Evolutionary conservation across 2,329 filamentous ascomycete genomes (phyloP), one percentile per base, ranked within the genome.

Genomic region (Rutstroemia sp.): DNA sequence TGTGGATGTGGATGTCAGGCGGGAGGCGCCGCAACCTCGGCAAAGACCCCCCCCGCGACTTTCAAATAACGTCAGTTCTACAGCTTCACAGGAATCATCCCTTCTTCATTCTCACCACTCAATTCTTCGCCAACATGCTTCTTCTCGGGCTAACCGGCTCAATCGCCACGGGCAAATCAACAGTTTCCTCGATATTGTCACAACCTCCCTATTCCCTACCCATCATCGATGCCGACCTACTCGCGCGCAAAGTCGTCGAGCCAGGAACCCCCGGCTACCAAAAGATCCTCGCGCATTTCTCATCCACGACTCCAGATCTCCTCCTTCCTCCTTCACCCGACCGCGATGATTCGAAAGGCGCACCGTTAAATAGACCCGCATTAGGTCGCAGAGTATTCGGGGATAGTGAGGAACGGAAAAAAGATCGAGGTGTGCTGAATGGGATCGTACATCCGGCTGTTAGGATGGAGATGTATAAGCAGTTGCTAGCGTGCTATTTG

Each of bases 141-240:
- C 84, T 99, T 67, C 91, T 99, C 66, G 94, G 94, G 57, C 83
- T 99, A 25, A 99, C 94, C 8, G 94, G 94, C 70, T 96, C 92
- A 59, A 97, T 99, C 69, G 94, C 94, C 59, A 99, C 94, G 5
- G 94, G 94, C 71, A 99, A 99, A 81, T 96, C 92, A 47, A 99
- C 92, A 63, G 91, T 96, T 55, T 96, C 94, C 27, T 78, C 80
- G 40, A 80, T 96, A 64, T 88, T 99, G 66, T 83, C 87, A 51
- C 78, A 82, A 4, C 77, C 88, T 5, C 94, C 92, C 0, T 88
- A 96, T 77, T 86, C 82, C 59, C 81, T 99, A 60, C 92, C 94
- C 66, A 81, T 99, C 65, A 86, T 99, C 75, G 94, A 99, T 70
- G 92, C 94, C 69, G 94, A 99, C 75, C 75, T 95, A 56, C 80